Conservation (phyloP, 1,139 yeast species). For the Meyerozyma athensensis region DNA sequence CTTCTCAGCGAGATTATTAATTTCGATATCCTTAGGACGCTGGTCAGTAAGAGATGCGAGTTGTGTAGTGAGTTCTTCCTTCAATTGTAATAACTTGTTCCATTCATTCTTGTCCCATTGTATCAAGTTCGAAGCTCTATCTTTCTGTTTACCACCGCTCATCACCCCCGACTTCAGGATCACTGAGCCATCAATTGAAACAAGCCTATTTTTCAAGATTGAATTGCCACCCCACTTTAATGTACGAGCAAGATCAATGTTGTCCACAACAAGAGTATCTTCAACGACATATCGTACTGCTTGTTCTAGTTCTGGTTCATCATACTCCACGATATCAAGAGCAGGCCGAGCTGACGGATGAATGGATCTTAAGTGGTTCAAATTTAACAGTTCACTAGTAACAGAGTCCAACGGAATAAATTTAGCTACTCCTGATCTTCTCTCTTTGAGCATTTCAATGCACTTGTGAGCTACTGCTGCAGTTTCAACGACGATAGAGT, state of each 20-base stretch:
- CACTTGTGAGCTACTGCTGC: constrained; percentile 76
- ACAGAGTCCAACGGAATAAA: constrained; percentile 87
- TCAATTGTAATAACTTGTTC: constrained; percentile 49
- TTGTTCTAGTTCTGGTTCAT: constrained; percentile 56
- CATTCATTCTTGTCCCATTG: constrained; percentile 75
- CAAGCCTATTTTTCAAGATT: constrained; percentile 55
- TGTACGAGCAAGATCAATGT: constrained; percentile 59
- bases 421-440: constrained; percentile 79
- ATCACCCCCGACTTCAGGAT: constrained; percentile 83
- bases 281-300: constrained; percentile 84
- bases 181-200: constrained; percentile 78
- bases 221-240: constrained; percentile 57
- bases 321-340: constrained; percentile 69
- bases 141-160: constrained; percentile 74
- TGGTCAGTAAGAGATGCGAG: constrained; percentile 46
- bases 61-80: constrained; percentile 56
- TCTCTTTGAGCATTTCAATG: constrained; percentile 77
- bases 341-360: constrained; percentile 58
- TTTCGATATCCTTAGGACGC: constrained; percentile 52
- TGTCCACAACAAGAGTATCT: constrained; percentile 75
- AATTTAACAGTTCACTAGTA: constrained; percentile 45
- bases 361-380: constrained; percentile 55
- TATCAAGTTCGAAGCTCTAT: constrained; percentile 28
- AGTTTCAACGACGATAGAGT: constrained; percentile 79
- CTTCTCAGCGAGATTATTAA: constrained; percentile 54